Base-by-base conservation (phyloP, 352 stramenopile genomes). In the Pythium biforme region DNA sequence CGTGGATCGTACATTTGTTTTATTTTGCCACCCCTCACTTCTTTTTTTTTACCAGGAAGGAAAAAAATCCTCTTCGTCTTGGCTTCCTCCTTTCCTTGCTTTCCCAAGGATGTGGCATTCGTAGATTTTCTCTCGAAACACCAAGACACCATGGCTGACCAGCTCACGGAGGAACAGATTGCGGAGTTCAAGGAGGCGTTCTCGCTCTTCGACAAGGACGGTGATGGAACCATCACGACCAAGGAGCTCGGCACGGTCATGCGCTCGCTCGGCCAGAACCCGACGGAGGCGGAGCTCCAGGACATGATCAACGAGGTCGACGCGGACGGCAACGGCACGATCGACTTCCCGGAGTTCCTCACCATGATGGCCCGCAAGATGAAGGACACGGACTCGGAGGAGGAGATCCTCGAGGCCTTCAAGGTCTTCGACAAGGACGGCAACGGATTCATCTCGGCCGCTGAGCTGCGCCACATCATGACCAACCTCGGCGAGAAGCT, bases 111-210 rank as follows among this genome's bases (percentile, higher is more conserved):
- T 4, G 20, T 15, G 33, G 34, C 81, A 93, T 86, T 92, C 64
- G 52, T 73, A 64, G 68, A 89, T 90, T 90, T 79, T n/a, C 70
- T 52, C 73, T 69, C 68, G 73, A 55, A 40, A 51, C 59, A 69
- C 59, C 40, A 39, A 72, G 48, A 62, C 72, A 77, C 53, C 49
- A 95, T 95, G 86, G 84, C 86, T 75, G 86, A 95, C 77, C 87
- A 95, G 68, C 70, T 96, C 48, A 96, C 88, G n/a, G 84, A 94
- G 76, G 84, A 96, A 76, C 97, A 99, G 83, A 99, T 99, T 84
- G 97, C 96, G 43, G 97, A 99, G 91, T 99, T 99, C 90, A 99
- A 99, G 94, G 97, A 99, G 85, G 97, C 97, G 20, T 99, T 99
- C 89, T 99, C 95, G 72, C 90, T 99, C 47, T 99, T 99, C 74